A percentile compares a stretch with the other conserved stretches of the same genome.
Conservation (phyloP, 257 asterid genomes). For the Ajuga chamaepitys region DNA sequence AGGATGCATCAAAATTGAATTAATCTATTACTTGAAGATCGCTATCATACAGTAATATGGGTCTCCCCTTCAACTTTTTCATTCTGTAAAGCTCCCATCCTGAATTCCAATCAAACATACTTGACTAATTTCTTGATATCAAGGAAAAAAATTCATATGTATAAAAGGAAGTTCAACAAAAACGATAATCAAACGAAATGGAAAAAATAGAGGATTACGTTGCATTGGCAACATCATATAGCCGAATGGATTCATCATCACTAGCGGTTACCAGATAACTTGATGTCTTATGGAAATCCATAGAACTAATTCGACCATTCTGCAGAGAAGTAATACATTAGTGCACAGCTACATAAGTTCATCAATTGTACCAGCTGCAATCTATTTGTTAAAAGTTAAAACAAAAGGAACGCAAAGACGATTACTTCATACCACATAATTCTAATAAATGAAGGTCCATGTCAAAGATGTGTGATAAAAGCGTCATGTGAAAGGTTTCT, state of each 20-base stretch:
- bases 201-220: conserved; percentile 46
- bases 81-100: background rate
- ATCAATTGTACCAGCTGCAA: background rate
- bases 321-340: conserved; percentile 33
- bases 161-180: background rate
- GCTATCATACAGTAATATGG: background rate
- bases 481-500: background rate
- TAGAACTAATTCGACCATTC: conserved; percentile 96
- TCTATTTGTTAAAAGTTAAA: background rate
- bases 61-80: background rate
- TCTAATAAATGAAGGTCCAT: conserved; percentile 1
- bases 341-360: background rate
- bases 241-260: conserved; percentile 92
- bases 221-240: conserved; percentile 83
- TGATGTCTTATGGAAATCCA: conserved; percentile 90
- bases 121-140: background rate
- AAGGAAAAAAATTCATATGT: background rate
- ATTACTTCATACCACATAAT: background rate
- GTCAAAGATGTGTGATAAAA: background rate
- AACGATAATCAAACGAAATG: background rate
- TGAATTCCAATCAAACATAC: background rate
- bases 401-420: background rate
- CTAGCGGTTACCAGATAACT: conserved; percentile 90
- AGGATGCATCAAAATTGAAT: background rate
- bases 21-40: background rate